Percentiles rank a stretch among this genome's conserved stretches.
Conservation (phyloP, 345 rosid species). For the Populus tremula region DNA sequence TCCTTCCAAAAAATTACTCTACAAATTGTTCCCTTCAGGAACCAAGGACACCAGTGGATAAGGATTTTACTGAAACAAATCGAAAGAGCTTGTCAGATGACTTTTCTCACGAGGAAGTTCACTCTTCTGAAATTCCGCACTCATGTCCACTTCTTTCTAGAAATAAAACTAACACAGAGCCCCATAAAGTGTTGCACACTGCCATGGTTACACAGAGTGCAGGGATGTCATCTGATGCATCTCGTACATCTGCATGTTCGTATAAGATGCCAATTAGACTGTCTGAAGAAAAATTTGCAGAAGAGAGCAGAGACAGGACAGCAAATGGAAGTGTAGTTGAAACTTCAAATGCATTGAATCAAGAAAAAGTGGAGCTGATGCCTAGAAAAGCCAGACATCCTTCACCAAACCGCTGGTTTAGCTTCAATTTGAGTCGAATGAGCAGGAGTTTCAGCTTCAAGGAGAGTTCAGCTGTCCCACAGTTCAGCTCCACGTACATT, state of each 20-base stretch:
- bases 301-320: conserved; percentile 16
- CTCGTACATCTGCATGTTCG: conserved; percentile 10
- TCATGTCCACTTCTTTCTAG: conserved; percentile 52
- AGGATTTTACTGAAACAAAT: conserved; percentile 23
- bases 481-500: conserved; percentile 41
- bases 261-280: conserved; percentile 8
- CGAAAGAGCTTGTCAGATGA: conserved; percentile 30
- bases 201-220: conserved; percentile 9
- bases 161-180: conserved; percentile 26
- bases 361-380: conserved; percentile 37
- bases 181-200: conserved; percentile 20
- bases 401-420: conserved; percentile 67
- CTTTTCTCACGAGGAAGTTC: conserved; percentile 27
- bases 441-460: conserved; percentile 74
- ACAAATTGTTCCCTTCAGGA: conserved; percentile 28
- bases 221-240: conserved; percentile 35
- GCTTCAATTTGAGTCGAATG: conserved; percentile 72
- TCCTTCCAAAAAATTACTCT: conserved; percentile 36
- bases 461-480: conserved; percentile 53
- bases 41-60: conserved; percentile 21
- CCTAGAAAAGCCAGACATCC: conserved; percentile 43
- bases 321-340: conserved; percentile 32
- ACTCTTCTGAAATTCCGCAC: conserved; percentile 41
- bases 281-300: conserved; percentile 16
- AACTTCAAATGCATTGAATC: conserved; percentile 38